These are phyloP conservation scores for Chalciporus piperatus DNA, from an alignment of 768 basidiomycete species.

Conservation along the genomic window DNA sequence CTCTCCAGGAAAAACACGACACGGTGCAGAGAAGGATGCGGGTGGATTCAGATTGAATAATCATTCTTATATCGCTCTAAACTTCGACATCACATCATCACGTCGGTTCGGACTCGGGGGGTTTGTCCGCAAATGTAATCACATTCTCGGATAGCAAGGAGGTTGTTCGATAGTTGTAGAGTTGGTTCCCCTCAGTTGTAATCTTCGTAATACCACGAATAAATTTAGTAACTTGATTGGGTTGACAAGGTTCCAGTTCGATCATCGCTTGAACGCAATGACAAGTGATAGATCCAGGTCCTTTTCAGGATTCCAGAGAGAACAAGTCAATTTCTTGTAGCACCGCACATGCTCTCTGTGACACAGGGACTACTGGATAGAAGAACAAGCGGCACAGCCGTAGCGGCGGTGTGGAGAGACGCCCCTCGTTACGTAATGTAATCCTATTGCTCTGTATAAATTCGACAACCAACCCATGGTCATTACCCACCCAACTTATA, in stretches of 20 bases:
- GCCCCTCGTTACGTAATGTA: conserved; percentile 23
- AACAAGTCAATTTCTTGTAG: not conserved
- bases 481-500: not conserved
- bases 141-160: not conserved
- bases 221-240: not conserved
- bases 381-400: conserved; percentile 20
- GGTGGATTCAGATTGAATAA: conserved; percentile 26
- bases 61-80: not conserved
- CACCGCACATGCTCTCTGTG: conserved; percentile 11
- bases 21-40: conserved; percentile 67
- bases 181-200: not conserved
- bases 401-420: conserved; percentile 5
- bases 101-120: not conserved
- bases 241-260: not conserved
- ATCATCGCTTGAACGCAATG: not conserved
- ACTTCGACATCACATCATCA: too few relatives aligned
- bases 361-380: conserved; percentile 14
- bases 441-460: not conserved
- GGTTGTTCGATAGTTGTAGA: conserved; percentile 2
- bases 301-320: conserved; percentile 15
- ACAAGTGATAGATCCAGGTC: not conserved
- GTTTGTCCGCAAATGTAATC: not conserved
- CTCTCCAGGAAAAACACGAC: conserved; percentile 65
- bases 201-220: conserved; percentile 6
- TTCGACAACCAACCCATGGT: too few relatives aligned